A percentile compares a stretch with the other conserved stretches of the same genome.
phyloP scores from a whole-genome alignment of 2,329 filamentous ascomycete species.

The Penicillium verrucosum region DNA sequence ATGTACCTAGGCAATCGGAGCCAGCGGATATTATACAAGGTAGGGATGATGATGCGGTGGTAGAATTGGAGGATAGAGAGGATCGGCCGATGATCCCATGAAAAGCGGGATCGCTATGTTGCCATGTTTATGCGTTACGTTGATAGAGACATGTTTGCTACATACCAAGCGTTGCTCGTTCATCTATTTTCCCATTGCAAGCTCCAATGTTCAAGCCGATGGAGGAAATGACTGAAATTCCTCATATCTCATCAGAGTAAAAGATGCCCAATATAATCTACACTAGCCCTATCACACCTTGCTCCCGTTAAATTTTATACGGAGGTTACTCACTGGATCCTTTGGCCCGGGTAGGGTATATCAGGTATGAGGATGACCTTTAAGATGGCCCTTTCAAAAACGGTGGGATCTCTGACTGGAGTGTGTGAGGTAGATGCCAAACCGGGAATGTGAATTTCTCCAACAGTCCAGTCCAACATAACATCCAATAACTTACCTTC shows the following conservation, averaged over 20 bases:
- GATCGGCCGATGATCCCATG: slow-evolving; percentile 11
- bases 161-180: neutral
- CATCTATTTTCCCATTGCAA: neutral
- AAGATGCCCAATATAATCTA: neutral
- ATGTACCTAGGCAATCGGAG: slow-evolving; percentile 17
- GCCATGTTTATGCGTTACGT: neutral
- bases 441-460: too few relatives aligned
- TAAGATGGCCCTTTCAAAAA: neutral
- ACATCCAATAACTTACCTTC: too few relatives aligned
- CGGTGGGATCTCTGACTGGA: neutral
- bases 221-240: neutral
- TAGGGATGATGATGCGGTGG: slow-evolving; percentile 48
- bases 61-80: slow-evolving; percentile 45
- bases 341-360: neutral
- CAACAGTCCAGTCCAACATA: too few relatives aligned
- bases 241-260: neutral
- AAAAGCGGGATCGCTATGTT: neutral
- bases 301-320: neutral
- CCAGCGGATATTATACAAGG: slow-evolving; percentile 49
- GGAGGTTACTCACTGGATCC: neutral
- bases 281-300: neutral
- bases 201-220: neutral
- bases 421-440: too few relatives aligned
- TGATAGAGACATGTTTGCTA: neutral
- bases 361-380: neutral